These are phyloP conservation scores for Chlorophyllum brunneum DNA, from an alignment of 768 basidiomycete genomes.

Conservation along the genomic window DNA sequence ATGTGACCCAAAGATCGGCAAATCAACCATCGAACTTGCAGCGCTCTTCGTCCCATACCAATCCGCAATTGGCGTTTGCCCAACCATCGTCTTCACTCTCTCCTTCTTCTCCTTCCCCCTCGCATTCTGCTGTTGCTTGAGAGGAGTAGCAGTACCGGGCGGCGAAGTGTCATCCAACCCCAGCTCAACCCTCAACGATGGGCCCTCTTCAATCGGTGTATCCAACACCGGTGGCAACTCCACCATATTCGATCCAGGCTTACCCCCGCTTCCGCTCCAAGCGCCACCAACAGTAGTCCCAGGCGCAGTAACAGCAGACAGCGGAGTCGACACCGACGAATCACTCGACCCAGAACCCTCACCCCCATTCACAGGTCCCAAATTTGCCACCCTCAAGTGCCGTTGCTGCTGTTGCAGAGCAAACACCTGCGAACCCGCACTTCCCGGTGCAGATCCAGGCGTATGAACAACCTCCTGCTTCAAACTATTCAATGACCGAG, in stretches of 20 bases:
- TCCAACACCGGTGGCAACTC: constrained; percentile 56
- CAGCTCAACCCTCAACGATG: constrained; percentile 39
- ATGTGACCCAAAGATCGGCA: neutral
- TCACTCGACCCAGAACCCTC: constrained; percentile 37
- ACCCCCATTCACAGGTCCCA: constrained; percentile 14
- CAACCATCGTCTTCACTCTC: constrained; percentile 14
- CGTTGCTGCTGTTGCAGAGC: constrained; percentile 17
- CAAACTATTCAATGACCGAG: constrained; percentile 35
- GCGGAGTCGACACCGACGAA: constrained; percentile 46
- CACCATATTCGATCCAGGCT: too few relatives aligned
- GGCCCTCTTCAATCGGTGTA: constrained; percentile 53
- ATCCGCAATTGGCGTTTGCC: constrained; percentile 36
- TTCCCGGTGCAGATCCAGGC: neutral
- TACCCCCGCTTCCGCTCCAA: constrained; percentile 7
- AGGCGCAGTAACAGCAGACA: constrained; percentile 57
- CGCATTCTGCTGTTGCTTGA: neutral
- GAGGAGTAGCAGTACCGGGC: constrained; percentile 19
- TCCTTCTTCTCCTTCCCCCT: constrained; percentile 15
- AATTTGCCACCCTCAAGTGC: constrained; percentile 5
- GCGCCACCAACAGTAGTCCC: constrained; percentile 23
- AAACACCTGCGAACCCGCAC: neutral
- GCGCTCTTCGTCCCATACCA: constrained; percentile 24
- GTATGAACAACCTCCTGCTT: neutral
- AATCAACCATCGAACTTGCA: constrained; percentile 20
- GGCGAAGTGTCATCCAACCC: constrained; percentile 33